phyloP scores from a whole-genome alignment of 805 yeast genomes.

The Lipomyces orientalis region DNA sequence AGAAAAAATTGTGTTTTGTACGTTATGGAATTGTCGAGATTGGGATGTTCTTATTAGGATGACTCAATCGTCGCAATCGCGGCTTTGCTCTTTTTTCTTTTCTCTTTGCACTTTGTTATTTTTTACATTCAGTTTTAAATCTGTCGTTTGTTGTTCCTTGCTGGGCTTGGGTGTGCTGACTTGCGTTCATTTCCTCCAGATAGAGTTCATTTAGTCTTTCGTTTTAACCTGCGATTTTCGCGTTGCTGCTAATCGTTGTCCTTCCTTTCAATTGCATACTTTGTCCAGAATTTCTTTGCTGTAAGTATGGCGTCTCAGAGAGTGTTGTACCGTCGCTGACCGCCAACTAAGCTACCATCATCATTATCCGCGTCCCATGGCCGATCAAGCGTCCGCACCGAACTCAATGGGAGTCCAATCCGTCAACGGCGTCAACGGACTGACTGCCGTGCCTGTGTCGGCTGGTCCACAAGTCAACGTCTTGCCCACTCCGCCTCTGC shows the following conservation, averaged over 20 bases:
- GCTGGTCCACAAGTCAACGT: slow-evolving; percentile 9
- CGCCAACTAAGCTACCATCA: not conserved
- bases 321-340: not conserved
- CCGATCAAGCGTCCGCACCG: slow-evolving; percentile 18
- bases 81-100: too few species aligned
- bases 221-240: not conserved
- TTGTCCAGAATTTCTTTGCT: not conserved
- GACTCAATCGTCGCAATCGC: too few species aligned
- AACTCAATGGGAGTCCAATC: slow-evolving; percentile 4
- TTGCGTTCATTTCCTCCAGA: not conserved
- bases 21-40: not conserved
- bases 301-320: not conserved
- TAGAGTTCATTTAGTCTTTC: not conserved
- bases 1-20: too few species aligned
- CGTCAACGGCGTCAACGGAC: slow-evolving; percentile 10
- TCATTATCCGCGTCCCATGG: slow-evolving; percentile 6
- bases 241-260: not conserved
- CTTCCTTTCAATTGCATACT: not conserved
- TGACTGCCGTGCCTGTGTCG: slow-evolving; percentile 3
- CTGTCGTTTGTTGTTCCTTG: not conserved
- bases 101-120: too few species aligned
- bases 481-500: slow-evolving; percentile 24
- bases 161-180: not conserved
- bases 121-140: too few species aligned
- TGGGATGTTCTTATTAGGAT: too few species aligned